Conservation (phyloP, 768 basidiomycete species). For the Saitozyma podzolica region DNA sequence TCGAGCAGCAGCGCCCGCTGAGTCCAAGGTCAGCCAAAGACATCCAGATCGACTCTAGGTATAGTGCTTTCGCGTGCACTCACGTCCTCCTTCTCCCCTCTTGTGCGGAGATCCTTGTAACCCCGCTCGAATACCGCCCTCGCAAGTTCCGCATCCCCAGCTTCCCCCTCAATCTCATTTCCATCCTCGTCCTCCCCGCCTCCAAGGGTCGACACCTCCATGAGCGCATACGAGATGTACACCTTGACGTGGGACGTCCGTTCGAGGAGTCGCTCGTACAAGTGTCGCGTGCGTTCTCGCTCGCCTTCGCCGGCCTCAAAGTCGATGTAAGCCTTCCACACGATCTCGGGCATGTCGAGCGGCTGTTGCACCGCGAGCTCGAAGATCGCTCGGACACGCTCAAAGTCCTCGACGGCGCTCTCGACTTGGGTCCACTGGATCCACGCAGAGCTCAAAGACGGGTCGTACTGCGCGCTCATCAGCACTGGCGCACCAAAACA, state of each 20-base stretch:
- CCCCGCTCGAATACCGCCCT: conserved; percentile 79
- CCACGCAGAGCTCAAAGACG: conserved; percentile 89
- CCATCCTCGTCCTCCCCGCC: conserved; percentile 52
- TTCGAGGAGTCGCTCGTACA: conserved; percentile 84
- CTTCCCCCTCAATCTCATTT: conserved; percentile 62
- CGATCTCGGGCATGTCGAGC: conserved; percentile 85
- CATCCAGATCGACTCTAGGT: too few relatives aligned
- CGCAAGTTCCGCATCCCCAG: conserved; percentile 68
- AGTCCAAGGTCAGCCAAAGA: conserved; percentile 4
- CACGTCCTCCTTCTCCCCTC: conserved; percentile 85
- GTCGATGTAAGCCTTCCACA: conserved; percentile 78
- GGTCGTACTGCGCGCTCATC: conserved; percentile 66
- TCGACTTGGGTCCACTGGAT: conserved; percentile 94
- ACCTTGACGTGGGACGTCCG: conserved; percentile 91
- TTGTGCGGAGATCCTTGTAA: conserved; percentile 80
- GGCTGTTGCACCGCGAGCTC: conserved; percentile 85
- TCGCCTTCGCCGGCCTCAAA: conserved; percentile 95
- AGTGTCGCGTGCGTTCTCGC: conserved; percentile 72
- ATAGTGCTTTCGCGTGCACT: conserved; percentile 24
- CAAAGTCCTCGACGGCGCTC: conserved; percentile 77
- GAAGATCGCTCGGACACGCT: conserved; percentile 88
- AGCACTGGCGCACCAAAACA: neutral
- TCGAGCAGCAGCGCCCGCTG: conserved; percentile 89
- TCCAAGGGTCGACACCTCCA: conserved; percentile 70
- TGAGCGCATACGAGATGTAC: conserved; percentile 92